Conservation (phyloP, 2,329 filamentous ascomycete genomes). For the Plectosphaerella sp. region DNA sequence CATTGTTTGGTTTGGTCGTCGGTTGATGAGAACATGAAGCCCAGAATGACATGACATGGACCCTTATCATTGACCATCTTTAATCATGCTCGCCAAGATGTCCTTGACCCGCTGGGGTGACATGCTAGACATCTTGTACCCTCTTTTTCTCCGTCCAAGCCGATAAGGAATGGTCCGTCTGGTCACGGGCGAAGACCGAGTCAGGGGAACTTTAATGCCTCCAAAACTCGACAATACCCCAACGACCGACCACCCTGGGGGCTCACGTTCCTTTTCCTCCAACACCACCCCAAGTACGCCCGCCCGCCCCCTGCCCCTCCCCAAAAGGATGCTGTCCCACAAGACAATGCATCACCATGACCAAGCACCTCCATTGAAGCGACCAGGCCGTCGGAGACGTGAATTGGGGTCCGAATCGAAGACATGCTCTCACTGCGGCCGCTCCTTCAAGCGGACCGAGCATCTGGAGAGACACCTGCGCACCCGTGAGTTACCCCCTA, state of each 20-base stretch:
- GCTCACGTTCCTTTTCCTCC: conserved; percentile 3
- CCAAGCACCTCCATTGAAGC: conserved; percentile 10
- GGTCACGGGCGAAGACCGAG: no score
- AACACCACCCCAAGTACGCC: not conserved
- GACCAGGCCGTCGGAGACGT: conserved; percentile 11
- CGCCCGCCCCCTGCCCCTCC: no score
- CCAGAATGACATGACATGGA: not conserved
- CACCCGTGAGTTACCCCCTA: conserved; percentile 31
- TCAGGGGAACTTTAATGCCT: no score
- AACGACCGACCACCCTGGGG: not conserved
- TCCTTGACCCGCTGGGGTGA: not conserved
- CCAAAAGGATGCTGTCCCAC: conserved; percentile 11
- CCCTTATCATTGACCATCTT: no score
- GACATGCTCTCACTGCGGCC: conserved; percentile 34
- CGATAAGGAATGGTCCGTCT: no score
- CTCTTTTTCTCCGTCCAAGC: no score
- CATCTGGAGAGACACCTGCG: conserved; percentile 41
- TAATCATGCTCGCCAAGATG: conserved; percentile 1
- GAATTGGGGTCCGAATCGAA: conserved; percentile 13
- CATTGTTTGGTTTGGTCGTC: conserved; percentile 1
- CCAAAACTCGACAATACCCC: not conserved
- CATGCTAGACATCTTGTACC: no score
- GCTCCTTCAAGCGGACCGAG: conserved; percentile 40
- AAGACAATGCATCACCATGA: conserved; percentile 6
- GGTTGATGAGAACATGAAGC: not conserved